Percentiles rank a stretch among this genome's conserved stretches.
phyloP scores from a whole-genome alignment of 2,329 filamentous ascomycete genomes.

The Paecilomyces formosus region DNA sequence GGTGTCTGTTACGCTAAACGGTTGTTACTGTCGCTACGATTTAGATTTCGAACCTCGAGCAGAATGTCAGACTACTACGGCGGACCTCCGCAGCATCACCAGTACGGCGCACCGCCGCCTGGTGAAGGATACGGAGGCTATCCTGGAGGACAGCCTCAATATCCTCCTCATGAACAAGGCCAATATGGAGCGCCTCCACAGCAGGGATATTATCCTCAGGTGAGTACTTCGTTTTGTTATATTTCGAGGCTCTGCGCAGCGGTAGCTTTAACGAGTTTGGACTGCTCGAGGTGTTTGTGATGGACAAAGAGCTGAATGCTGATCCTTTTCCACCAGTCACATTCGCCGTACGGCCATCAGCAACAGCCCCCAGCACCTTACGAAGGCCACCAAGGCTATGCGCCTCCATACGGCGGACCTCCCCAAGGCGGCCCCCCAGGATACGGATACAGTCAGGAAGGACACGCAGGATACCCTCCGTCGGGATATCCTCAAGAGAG shows the following conservation, averaged over 20 bases:
- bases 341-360: background rate
- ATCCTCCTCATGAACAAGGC: constrained; percentile 12
- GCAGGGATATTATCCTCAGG: constrained; percentile 18
- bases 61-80: constrained; percentile 1
- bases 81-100: constrained; percentile 8
- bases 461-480: constrained; percentile 11
- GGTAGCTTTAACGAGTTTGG: background rate
- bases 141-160: constrained; percentile 14
- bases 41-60: background rate
- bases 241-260: background rate
- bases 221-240: constrained; percentile 10
- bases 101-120: constrained; percentile 11
- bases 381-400: constrained; percentile 11
- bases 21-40: background rate
- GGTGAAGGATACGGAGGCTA: constrained; percentile 8
- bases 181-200: constrained; percentile 12
- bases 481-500: constrained; percentile 14
- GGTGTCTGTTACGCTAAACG: background rate
- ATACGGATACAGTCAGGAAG: constrained; percentile 15
- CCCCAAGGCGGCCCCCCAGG: constrained; percentile 2
- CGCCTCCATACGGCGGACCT: constrained; percentile 5
- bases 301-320: background rate
- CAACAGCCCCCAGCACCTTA: constrained; percentile 8
- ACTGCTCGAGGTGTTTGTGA: background rate
- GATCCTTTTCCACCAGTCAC: background rate